phyloP scores from a whole-genome alignment of 441 rosid genomes.

The Syzygium malaccense region DNA sequence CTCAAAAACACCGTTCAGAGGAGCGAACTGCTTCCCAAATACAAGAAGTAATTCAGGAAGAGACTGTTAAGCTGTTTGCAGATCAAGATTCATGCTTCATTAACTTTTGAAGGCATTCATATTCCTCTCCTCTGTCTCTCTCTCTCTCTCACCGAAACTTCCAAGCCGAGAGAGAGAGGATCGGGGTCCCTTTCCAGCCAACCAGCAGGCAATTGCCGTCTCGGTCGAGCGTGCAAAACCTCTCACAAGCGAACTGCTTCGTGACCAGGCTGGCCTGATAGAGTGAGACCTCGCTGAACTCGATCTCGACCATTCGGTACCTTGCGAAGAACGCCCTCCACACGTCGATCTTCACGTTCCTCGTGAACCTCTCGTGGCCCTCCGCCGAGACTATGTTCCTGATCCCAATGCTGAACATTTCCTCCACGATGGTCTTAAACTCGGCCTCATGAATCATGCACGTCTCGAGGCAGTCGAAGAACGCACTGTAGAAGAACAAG shows the following conservation, averaged over 20 bases:
- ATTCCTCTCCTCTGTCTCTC: background rate
- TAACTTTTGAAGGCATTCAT: background rate
- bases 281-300: slow-evolving; percentile 30
- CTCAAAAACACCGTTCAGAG: background rate
- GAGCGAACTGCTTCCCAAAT: background rate
- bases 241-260: slow-evolving; percentile 15
- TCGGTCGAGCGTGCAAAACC: slow-evolving; percentile 19
- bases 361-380: slow-evolving; percentile 21
- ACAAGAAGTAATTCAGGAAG: background rate
- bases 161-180: slow-evolving; percentile 46
- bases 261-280: slow-evolving; percentile 33
- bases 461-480: slow-evolving; percentile 32
- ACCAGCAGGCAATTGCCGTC: slow-evolving; percentile 27
- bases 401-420: slow-evolving; percentile 11
- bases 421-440: slow-evolving; percentile 12
- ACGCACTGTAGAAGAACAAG: slow-evolving; percentile 37
- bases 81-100: background rate
- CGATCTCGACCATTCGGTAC: slow-evolving; percentile 39
- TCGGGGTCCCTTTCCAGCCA: slow-evolving; percentile 51
- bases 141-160: slow-evolving; percentile 25
- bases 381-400: slow-evolving; percentile 27
- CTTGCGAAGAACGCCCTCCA: slow-evolving; percentile 46
- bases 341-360: slow-evolving; percentile 39
- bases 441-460: slow-evolving; percentile 16
- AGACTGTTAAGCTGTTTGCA: background rate